phyloP scores from a whole-genome alignment of 1,139 yeast genomes.

The Nakaseomyces sp. region DNA sequence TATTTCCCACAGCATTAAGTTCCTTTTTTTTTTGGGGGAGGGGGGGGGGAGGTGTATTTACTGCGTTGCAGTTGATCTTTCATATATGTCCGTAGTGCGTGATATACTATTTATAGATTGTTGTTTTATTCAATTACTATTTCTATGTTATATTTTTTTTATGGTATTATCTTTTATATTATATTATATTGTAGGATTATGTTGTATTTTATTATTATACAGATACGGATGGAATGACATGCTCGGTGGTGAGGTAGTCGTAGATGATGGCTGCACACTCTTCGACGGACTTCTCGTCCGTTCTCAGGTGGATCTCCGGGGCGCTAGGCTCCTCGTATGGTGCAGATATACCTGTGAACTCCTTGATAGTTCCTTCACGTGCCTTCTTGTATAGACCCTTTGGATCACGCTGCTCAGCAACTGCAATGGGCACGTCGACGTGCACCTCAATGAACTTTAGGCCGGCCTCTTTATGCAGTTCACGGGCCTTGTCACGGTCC shows the following conservation, averaged over 20 bases:
- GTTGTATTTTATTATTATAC: too few relatives aligned
- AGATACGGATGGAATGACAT: slow-evolving; percentile 28
- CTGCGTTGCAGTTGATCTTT: too few relatives aligned
- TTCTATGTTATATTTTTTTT: too few relatives aligned
- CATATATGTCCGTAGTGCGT: too few relatives aligned
- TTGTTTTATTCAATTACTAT: too few relatives aligned
- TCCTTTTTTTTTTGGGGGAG: too few relatives aligned
- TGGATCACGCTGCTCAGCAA: slow-evolving; percentile 95
- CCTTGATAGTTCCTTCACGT: slow-evolving; percentile 86
- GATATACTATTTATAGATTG: too few relatives aligned
- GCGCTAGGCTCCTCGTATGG: slow-evolving; percentile 88
- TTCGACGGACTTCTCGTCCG: slow-evolving; percentile 64
- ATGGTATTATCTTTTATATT: too few relatives aligned
- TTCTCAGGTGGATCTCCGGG: slow-evolving; percentile 76
- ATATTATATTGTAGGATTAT: too few relatives aligned
- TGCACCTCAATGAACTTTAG: slow-evolving; percentile 84
- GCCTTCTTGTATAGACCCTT: slow-evolving; percentile 95
- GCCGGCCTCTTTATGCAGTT: slow-evolving; percentile 63
- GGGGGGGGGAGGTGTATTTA: too few relatives aligned
- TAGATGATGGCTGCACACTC: slow-evolving; percentile 69
- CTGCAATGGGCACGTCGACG: slow-evolving; percentile 85
- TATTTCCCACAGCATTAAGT: too few relatives aligned
- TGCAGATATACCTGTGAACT: slow-evolving; percentile 91
- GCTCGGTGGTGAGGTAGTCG: slow-evolving; percentile 54
- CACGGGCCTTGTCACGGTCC: slow-evolving; percentile 80